These are phyloP conservation scores for Neurospora sp. DNA, from an alignment of 2,329 filamentous ascomycete genomes.

Conservation along the genomic window DNA sequence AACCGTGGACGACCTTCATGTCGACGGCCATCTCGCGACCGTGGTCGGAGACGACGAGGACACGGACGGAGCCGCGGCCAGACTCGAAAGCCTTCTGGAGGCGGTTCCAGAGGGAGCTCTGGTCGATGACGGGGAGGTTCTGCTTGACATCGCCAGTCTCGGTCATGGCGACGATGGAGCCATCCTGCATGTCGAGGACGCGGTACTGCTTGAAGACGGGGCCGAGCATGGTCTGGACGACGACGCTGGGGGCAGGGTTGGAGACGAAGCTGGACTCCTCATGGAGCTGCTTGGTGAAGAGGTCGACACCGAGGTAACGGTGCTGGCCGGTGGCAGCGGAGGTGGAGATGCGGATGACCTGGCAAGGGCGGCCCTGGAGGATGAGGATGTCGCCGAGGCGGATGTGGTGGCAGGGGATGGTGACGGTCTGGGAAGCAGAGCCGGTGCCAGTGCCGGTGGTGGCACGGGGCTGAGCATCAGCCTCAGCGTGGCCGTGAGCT, in stretches of 20 bases:
- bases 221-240: conserved; percentile 99
- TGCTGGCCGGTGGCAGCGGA: conserved; percentile 97
- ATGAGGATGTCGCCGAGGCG: conserved; percentile 97
- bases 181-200: conserved; percentile 92
- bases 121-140: conserved; percentile 83
- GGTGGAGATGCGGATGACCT: conserved; percentile 99
- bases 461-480: conserved; percentile 38
- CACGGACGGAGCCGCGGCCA: conserved; percentile 86
- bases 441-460: conserved; percentile 24
- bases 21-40: conserved; percentile 94
- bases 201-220: conserved; percentile 99
- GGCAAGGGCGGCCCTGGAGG: conserved; percentile 97
- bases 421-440: conserved; percentile 69
- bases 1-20: conserved; percentile 94
- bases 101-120: conserved; percentile 78
- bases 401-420: conserved; percentile 99
- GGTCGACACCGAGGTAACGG: conserved; percentile 98
- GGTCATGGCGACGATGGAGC: conserved; percentile 84
- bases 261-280: conserved; percentile 98
- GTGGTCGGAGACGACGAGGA: conserved; percentile 89
- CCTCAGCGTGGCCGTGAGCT: conserved; percentile 38
- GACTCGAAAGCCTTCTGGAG: conserved; percentile 78
- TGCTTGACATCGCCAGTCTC: conserved; percentile 99
- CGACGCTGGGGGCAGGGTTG: conserved; percentile 90
- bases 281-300: conserved; percentile 99